Conservation (phyloP, 257 asterid species). For the Solanum lignicaule region DNA sequence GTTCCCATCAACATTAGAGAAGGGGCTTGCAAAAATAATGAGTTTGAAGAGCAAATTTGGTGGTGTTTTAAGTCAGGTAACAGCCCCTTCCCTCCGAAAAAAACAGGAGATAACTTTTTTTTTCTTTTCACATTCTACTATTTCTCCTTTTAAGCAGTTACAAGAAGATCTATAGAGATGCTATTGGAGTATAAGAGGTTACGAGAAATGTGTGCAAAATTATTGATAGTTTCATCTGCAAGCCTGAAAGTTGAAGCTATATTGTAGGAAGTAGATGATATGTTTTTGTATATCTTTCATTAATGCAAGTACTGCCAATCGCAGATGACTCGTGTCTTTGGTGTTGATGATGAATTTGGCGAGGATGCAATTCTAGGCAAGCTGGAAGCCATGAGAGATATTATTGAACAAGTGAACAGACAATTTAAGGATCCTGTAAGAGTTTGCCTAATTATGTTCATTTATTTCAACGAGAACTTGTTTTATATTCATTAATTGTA, state of each 20-base stretch:
- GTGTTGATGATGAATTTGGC: slow-evolving; percentile 66
- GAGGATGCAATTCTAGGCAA: slow-evolving; percentile 82
- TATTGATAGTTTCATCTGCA: background rate
- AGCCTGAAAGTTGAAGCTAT: background rate
- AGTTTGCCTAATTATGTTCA: background rate
- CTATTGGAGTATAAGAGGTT: background rate
- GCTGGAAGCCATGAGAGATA: slow-evolving; percentile 93
- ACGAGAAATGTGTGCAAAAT: background rate
- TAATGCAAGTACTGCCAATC: background rate
- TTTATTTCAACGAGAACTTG: background rate
- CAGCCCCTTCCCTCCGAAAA: background rate
- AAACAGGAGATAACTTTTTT: background rate
- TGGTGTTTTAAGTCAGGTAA: slow-evolving; percentile 84
- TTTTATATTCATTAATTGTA: background rate
- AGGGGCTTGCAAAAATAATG: slow-evolving; percentile 84
- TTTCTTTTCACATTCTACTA: background rate
- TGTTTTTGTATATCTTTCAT: background rate
- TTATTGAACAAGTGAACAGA: slow-evolving; percentile 82
- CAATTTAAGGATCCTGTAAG: slow-evolving; percentile 97
- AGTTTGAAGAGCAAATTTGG: slow-evolving; percentile 84
- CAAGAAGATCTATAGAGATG: background rate
- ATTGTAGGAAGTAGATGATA: background rate
- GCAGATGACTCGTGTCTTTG: slow-evolving; percentile 85
- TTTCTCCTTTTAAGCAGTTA: background rate
- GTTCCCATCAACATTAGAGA: slow-evolving; percentile 91